A percentile compares a stretch with the other conserved stretches of the same genome.
phyloP scores from a whole-genome alignment of 441 rosid genomes.

The Capsella rubella region DNA sequence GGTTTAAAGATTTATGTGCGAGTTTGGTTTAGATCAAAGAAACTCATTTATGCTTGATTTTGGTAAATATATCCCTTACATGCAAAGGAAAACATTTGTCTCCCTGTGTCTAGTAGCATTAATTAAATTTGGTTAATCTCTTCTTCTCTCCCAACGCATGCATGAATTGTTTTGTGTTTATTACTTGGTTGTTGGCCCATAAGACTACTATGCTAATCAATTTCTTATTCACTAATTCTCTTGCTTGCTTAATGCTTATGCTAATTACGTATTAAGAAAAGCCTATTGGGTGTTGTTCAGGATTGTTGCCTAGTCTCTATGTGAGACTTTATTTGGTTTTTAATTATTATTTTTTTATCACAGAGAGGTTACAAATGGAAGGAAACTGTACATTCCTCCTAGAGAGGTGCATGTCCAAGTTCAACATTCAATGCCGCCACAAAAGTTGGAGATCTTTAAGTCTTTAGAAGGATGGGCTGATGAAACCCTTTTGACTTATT shows the following conservation, averaged over 20 bases:
- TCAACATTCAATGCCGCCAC: slow-evolving; percentile 59
- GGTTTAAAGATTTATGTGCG: background rate
- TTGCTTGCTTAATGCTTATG: background rate
- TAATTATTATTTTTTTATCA: background rate
- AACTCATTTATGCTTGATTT: background rate
- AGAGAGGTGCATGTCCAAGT: slow-evolving; percentile 59
- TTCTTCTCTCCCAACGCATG: slow-evolving; percentile 26
- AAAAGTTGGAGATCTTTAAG: slow-evolving; percentile 59
- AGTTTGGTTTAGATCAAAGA: background rate
- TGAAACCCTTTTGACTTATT: slow-evolving; percentile 49
- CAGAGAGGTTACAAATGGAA: slow-evolving; percentile 52
- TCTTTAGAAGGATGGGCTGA: slow-evolving; percentile 64
- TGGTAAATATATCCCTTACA: background rate
- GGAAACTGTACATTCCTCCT: slow-evolving; percentile 50
- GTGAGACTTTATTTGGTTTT: slow-evolving; percentile 12
- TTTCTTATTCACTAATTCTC: slow-evolving; percentile 20
- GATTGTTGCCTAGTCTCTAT: slow-evolving; percentile 19
- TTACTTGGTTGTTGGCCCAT: slow-evolving; percentile 40
- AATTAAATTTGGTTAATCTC: background rate
- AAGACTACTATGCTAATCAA: slow-evolving; percentile 24
- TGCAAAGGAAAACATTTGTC: background rate
- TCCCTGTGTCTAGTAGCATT: no score
- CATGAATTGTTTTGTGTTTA: slow-evolving; percentile 29
- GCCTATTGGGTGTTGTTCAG: slow-evolving; percentile 1
- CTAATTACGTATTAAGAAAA: background rate